These are phyloP conservation scores for Myrica gale DNA, from an alignment of 306 rosid genomes.

Conservation along the genomic window DNA sequence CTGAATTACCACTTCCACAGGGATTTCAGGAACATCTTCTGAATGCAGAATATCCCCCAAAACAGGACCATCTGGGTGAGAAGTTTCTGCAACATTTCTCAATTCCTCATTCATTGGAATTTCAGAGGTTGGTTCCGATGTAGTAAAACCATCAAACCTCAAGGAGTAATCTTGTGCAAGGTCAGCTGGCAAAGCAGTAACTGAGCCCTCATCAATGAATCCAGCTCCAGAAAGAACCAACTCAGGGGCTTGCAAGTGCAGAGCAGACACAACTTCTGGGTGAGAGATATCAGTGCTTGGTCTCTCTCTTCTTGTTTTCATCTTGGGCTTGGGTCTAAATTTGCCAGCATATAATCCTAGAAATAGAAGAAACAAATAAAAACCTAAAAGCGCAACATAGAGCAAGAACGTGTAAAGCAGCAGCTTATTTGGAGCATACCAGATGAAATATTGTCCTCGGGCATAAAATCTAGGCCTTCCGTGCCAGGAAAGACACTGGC, in stretches of 20 bases:
- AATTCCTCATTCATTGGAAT: constrained; percentile 45
- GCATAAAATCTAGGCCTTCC: constrained; percentile 14
- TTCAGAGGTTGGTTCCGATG: constrained; percentile 32
- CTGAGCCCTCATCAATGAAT: constrained; percentile 25
- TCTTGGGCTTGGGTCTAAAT: constrained; percentile 39
- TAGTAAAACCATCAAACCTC: constrained; percentile 28
- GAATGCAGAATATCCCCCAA: constrained; percentile 44
- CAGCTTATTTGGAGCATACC: constrained; percentile 28
- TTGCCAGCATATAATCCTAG: constrained; percentile 35
- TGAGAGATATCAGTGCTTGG: constrained; percentile 13
- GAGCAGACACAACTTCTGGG: constrained; percentile 30
- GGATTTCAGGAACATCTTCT: constrained; percentile 33
- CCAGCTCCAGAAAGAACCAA: constrained; percentile 20
- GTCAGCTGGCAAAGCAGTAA: constrained; percentile 30
- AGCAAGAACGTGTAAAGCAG: constrained; percentile 7
- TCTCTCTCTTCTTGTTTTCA: constrained; percentile 29
- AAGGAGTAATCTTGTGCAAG: constrained; percentile 39
- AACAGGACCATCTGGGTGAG: constrained; percentile 31
- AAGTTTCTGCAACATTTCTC: constrained; percentile 30
- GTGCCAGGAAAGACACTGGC: constrained; percentile 27
- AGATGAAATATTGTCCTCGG: constrained; percentile 20
- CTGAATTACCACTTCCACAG: constrained; percentile 39
- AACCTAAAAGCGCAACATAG: not conserved
- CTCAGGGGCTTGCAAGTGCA: constrained; percentile 24
- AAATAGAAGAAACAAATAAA: not conserved